Percentiles rank a stretch among this genome's conserved stretches.
Evolutionary conservation across 441 rosid genomes (phyloP).

Genomic region (Brassica balearica): DNA sequence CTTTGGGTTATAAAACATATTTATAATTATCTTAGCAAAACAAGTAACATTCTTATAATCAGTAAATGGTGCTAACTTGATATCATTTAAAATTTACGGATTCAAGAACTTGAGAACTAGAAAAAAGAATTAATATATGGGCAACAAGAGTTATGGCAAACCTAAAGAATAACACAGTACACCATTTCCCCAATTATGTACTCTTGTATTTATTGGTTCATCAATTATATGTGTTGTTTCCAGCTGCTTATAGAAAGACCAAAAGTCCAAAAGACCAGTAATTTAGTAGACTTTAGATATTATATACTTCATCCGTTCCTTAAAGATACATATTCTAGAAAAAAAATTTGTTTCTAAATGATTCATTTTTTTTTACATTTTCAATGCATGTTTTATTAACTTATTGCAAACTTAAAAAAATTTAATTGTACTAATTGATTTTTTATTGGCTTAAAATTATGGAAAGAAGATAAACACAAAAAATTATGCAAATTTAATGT

Average conservation of each 20-base stretch:
- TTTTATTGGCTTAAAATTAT: no score
- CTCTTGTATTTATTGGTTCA: not conserved
- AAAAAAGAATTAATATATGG: not conserved
- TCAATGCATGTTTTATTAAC: no score
- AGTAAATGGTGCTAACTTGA: not conserved
- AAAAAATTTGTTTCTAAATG: no score
- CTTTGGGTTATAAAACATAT: constrained; percentile 2
- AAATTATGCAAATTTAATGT: no score
- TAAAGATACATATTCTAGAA: no score
- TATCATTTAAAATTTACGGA: not conserved
- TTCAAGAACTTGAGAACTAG: constrained; percentile 1
- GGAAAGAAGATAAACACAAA: no score
- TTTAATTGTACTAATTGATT: no score
- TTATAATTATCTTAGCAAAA: not conserved
- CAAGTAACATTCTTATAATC: not conserved
- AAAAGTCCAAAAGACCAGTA: not conserved
- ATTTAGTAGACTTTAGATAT: not conserved
- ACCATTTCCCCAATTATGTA: not conserved
- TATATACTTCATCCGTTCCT: no score
- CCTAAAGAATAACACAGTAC: not conserved
- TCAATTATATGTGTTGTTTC: not conserved
- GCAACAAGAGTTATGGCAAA: not conserved
- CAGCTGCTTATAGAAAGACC: not conserved
- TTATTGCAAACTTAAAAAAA: no score
- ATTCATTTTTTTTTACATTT: no score